phyloP scores from a whole-genome alignment of 148 eudicot genomes.

The Fagopyrum tataricum region DNA sequence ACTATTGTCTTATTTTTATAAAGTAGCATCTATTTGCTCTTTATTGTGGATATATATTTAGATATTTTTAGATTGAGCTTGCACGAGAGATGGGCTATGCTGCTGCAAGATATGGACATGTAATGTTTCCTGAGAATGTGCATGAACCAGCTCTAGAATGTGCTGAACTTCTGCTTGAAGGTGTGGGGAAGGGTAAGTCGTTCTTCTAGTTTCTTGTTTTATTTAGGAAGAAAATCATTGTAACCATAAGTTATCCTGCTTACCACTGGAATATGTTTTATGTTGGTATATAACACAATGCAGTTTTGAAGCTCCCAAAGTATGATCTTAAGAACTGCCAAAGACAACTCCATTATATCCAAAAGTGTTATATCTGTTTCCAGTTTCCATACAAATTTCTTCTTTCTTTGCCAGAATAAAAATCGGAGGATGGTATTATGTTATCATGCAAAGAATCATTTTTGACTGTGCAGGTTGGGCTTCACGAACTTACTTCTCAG shows the following conservation, averaged over 20 bases:
- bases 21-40: constrained; percentile 2
- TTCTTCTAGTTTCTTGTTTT: constrained; percentile 6
- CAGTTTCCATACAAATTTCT: background rate
- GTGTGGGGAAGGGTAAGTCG: constrained; percentile 86
- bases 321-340: background rate
- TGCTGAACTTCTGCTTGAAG: constrained; percentile 90
- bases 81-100: constrained; percentile 95
- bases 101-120: constrained; percentile 98
- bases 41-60: constrained; percentile 46
- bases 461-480: constrained; percentile 69
- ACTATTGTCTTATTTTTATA: background rate
- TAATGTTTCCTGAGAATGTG: constrained; percentile 98
- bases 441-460: background rate
- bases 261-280: background rate
- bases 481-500: constrained; percentile 79
- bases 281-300: background rate
- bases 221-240: background rate
- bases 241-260: background rate
- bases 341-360: background rate
- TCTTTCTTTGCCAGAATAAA: background rate
- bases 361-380: background rate
- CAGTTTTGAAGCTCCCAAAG: background rate
- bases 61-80: constrained; percentile 97
- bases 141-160: constrained; percentile 83
- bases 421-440: background rate